Conservation (phyloP, 148 eudicot genomes). For the Silene latifolia region DNA sequence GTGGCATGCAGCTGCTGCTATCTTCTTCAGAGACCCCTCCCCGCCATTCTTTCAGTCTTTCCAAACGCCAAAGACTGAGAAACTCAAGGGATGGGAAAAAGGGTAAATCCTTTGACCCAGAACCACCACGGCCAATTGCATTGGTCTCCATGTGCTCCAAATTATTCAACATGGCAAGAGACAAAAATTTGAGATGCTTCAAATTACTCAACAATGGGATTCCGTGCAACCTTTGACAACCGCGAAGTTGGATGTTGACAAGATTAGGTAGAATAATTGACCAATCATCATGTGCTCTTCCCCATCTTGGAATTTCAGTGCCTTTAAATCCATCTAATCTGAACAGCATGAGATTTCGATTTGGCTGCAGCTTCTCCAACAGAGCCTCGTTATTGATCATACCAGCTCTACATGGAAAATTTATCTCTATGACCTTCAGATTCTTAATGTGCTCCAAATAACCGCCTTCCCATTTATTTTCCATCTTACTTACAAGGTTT, state of each 20-base stretch:
- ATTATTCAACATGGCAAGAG: too few species aligned
- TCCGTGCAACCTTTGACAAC: not conserved
- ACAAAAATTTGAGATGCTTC: too few species aligned
- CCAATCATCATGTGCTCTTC: not conserved
- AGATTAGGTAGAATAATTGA: constrained; percentile 12
- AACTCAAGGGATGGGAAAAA: too few species aligned
- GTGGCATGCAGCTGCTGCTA: too few species aligned
- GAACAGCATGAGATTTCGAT: constrained; percentile 8
- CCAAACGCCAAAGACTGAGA: too few species aligned
- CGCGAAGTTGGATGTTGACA: not conserved
- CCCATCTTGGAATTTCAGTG: constrained; percentile 23
- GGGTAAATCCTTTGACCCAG: too few species aligned
- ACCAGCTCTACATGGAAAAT: too few species aligned
- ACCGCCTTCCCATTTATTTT: not conserved
- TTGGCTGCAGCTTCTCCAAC: constrained; percentile 22
- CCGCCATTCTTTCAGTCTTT: constrained; percentile 18
- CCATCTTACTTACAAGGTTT: not conserved
- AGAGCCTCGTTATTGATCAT: constrained; percentile 10
- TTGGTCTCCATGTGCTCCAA: too few species aligned
- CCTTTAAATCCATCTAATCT: not conserved
- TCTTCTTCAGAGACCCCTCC: not conserved
- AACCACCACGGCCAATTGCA: too few species aligned
- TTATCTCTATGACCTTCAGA: too few species aligned
- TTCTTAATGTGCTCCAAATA: not conserved
- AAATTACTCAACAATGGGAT: too few species aligned